Percentiles rank a stretch among this genome's conserved stretches.
These are phyloP conservation scores for Penicillium atrosanguineum DNA, from an alignment of 495 filamentous ascomycete genomes.

Conservation along the genomic window DNA sequence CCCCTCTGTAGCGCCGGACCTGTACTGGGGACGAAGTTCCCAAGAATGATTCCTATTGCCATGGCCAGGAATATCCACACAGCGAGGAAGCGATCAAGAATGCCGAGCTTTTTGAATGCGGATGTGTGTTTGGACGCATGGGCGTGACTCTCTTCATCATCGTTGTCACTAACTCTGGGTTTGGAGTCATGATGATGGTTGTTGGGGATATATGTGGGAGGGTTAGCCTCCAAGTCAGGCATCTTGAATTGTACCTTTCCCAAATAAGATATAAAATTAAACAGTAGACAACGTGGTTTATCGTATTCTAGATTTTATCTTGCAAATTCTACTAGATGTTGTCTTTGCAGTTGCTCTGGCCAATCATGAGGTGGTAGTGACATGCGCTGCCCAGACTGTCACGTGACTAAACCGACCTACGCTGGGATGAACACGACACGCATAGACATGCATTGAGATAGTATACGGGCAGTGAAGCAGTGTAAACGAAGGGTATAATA, in stretches of 20 bases:
- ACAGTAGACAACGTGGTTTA: background rate
- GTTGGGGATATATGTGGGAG: background rate
- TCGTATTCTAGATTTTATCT: background rate
- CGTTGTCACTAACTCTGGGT: background rate
- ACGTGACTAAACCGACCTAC: background rate
- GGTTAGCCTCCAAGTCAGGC: background rate
- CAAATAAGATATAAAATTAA: background rate
- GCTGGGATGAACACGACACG: background rate
- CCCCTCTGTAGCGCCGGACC: slow-evolving; percentile 65
- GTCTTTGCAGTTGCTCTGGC: background rate
- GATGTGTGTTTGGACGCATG: slow-evolving; percentile 10
- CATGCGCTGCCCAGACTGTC: background rate
- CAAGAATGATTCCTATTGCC: slow-evolving; percentile 74
- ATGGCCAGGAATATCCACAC: slow-evolving; percentile 86
- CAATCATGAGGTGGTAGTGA: background rate
- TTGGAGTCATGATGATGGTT: background rate
- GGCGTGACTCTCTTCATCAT: background rate
- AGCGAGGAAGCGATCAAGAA: slow-evolving; percentile 73
- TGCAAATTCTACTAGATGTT: background rate
- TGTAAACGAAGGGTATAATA: too few species aligned
- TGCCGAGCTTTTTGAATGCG: slow-evolving; percentile 55
- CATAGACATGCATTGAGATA: background rate
- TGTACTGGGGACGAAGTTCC: slow-evolving; percentile 67
- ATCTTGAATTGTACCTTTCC: background rate
- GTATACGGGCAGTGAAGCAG: background rate